Percentiles rank a stretch among this genome's conserved stretches.
phyloP scores from a whole-genome alignment of 108 stramenopile species.

The Skeletonema costatum region DNA sequence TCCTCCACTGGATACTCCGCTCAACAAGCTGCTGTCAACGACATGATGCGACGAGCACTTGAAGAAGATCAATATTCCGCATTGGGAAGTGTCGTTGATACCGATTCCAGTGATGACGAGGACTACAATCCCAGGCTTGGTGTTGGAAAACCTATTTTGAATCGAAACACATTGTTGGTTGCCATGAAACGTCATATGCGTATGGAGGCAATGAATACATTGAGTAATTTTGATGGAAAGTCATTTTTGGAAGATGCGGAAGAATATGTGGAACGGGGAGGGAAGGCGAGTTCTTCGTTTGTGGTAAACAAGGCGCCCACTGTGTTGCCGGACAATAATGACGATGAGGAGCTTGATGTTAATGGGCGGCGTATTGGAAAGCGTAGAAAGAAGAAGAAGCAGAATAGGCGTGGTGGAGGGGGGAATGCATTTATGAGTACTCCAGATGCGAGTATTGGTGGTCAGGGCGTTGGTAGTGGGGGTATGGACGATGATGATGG shows the following conservation, averaged over 20 bases:
- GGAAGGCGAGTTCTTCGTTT: conserved; percentile 1
- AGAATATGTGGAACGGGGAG: conserved; percentile 25
- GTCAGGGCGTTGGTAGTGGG: conserved; percentile 35
- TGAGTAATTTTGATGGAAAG: conserved; percentile 30
- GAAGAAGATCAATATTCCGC: conserved; percentile 90
- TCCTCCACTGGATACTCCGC: conserved; percentile 41
- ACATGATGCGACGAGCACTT: conserved; percentile 83
- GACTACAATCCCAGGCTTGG: conserved; percentile 1
- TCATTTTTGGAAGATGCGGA: conserved; percentile 49
- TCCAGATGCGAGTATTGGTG: conserved; percentile 22
- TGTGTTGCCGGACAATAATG: conserved; percentile 1
- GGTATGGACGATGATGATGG: conserved; percentile 20
- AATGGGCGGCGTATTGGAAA: conserved; percentile 41
- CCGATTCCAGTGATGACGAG: conserved; percentile 39
- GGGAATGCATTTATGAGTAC: not conserved
- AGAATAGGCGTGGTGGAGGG: conserved; percentile 20
- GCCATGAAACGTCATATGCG: conserved; percentile 34
- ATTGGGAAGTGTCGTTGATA: conserved; percentile 67
- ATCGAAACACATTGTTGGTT: conserved; percentile 31
- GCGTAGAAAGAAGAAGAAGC: conserved; percentile 43
- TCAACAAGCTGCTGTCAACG: conserved; percentile 78
- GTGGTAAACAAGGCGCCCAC: not conserved
- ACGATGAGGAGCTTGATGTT: conserved; percentile 22
- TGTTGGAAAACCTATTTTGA: conserved; percentile 58
- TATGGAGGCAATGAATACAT: conserved; percentile 35